Evolutionary conservation across 2,329 filamentous ascomycete genomes (phyloP).

Genomic region (Sphaceloma murrayae): DNA sequence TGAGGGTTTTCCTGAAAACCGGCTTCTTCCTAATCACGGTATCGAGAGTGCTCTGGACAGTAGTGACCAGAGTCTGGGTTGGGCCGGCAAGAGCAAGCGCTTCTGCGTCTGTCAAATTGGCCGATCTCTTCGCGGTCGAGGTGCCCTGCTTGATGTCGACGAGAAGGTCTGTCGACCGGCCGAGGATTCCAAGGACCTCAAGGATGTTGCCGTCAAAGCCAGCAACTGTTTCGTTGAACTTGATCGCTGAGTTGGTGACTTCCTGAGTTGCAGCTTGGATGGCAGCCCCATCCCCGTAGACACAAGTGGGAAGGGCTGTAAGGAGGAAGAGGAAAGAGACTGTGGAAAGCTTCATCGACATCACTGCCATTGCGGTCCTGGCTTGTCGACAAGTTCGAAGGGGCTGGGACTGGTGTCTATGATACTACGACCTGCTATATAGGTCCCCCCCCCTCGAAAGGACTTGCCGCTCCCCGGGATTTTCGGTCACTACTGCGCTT

Average conservation of each 20-base stretch:
- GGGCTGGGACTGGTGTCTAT: no score
- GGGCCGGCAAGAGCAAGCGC: background rate
- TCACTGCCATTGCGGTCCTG: no score
- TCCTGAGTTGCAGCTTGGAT: slow-evolving; percentile 19
- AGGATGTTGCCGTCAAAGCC: slow-evolving; percentile 19
- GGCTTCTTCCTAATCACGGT: slow-evolving; percentile 5
- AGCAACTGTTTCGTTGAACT: slow-evolving; percentile 15
- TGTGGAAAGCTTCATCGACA: background rate
- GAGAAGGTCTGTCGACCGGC: slow-evolving; percentile 2
- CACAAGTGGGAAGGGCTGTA: background rate
- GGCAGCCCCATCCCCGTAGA: slow-evolving; percentile 18
- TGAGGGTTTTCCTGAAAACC: background rate
- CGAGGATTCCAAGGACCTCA: slow-evolving; percentile 17
- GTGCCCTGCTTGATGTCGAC: slow-evolving; percentile 6
- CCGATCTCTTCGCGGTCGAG: background rate
- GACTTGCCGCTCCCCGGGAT: no score
- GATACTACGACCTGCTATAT: no score
- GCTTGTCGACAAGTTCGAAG: no score
- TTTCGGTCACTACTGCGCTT: no score
- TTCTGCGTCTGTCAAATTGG: slow-evolving; percentile 7
- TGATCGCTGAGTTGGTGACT: slow-evolving; percentile 7
- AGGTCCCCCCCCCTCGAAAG: no score
- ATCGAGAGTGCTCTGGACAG: slow-evolving; percentile 1
- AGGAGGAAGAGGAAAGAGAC: background rate
- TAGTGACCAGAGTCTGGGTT: slow-evolving; percentile 2